A percentile compares a stretch with the other conserved stretches of the same genome.
phyloP scores from a whole-genome alignment of 2,329 filamentous ascomycete species.

The Epichloe amarillans region DNA sequence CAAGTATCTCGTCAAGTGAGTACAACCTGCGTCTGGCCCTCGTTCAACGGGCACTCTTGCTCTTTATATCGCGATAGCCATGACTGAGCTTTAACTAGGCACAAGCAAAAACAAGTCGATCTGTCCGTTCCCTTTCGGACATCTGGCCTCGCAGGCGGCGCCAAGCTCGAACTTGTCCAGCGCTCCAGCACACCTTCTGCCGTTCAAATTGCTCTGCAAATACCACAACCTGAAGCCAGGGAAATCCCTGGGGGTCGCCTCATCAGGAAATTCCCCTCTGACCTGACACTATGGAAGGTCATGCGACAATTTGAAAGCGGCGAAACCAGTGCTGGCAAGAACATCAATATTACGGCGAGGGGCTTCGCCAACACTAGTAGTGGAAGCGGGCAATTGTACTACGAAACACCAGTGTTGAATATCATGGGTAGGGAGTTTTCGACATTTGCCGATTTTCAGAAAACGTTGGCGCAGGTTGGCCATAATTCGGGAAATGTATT shows the following conservation, averaged over 20 bases:
- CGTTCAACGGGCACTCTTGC: neutral
- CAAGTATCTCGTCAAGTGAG: conserved; percentile 70
- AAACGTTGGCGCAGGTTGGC: conserved; percentile 75
- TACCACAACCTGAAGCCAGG: conserved; percentile 58
- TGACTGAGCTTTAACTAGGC: conserved; percentile 28
- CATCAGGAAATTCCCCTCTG: conserved; percentile 75
- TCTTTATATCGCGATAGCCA: too few species aligned
- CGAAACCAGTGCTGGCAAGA: conserved; percentile 44
- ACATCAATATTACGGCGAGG: conserved; percentile 76
- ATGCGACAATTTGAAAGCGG: conserved; percentile 80
- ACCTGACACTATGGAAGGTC: conserved; percentile 79
- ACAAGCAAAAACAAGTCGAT: conserved; percentile 77
- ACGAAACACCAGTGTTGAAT: conserved; percentile 75
- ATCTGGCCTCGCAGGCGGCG: conserved; percentile 69
- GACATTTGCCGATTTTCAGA: conserved; percentile 71
- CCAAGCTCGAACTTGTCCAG: conserved; percentile 83
- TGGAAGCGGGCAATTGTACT: conserved; percentile 65
- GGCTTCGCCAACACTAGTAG: conserved; percentile 51
- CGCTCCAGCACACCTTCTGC: conserved; percentile 74
- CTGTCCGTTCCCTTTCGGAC: conserved; percentile 74
- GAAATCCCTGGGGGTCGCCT: conserved; percentile 55
- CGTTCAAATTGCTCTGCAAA: conserved; percentile 77
- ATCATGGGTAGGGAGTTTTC: conserved; percentile 71
- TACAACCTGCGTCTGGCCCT: neutral
- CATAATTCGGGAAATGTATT: conserved; percentile 74